phyloP scores from a whole-genome alignment of 768 basidiomycete species.

The Podaxis rugospora region DNA sequence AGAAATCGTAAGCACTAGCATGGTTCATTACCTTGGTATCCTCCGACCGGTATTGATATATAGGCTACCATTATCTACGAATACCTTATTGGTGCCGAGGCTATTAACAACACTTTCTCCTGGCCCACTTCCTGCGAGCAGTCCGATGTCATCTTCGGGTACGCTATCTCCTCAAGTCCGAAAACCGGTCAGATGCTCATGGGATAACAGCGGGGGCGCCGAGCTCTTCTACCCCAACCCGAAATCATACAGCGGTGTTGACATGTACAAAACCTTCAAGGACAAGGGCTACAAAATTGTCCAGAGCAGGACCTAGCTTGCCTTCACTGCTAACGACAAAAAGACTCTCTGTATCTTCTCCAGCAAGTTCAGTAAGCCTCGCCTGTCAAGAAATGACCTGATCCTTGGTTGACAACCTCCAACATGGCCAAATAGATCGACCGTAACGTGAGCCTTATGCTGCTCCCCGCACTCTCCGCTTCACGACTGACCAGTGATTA shows the following conservation, averaged over 20 bases:
- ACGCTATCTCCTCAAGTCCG: constrained; percentile 3
- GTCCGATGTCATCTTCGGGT: constrained; percentile 42
- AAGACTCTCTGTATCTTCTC: constrained; percentile 41
- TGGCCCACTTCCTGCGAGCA: constrained; percentile 39
- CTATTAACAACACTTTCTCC: constrained; percentile 26
- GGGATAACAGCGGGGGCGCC: constrained; percentile 30
- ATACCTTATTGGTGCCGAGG: constrained; percentile 29
- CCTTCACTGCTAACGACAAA: constrained; percentile 24
- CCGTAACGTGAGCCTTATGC: constrained; percentile 23
- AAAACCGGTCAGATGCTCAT: background rate
- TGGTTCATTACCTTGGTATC: background rate
- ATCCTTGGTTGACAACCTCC: background rate
- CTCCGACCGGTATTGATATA: background rate
- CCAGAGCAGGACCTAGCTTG: constrained; percentile 30
- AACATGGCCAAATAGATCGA: constrained; percentile 41
- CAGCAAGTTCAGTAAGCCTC: constrained; percentile 8
- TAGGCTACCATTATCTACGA: constrained; percentile 31
- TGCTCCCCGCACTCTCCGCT: background rate
- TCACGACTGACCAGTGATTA: background rate
- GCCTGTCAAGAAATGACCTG: background rate
- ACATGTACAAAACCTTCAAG: constrained; percentile 38
- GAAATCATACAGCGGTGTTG: constrained; percentile 32
- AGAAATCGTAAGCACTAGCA: constrained; percentile 26
- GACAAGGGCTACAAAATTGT: constrained; percentile 37
- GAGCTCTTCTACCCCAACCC: constrained; percentile 37